Evolutionary conservation across 257 asterid species (phyloP).

Genomic region (Cinchona pubescens): DNA sequence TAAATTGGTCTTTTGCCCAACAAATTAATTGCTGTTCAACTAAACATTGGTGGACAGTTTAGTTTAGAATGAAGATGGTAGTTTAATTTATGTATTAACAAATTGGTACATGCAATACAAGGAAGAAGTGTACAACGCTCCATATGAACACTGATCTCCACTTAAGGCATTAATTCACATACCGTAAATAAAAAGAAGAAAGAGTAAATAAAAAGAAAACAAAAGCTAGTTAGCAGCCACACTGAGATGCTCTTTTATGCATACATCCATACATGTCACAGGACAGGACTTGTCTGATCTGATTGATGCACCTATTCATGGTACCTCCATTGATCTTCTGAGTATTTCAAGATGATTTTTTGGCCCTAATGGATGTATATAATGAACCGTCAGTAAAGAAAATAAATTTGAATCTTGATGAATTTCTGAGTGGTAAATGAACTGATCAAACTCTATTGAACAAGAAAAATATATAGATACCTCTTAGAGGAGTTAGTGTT

Average conservation of each 20-base stretch:
- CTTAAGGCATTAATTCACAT: too few species aligned
- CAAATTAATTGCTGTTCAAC: too few species aligned
- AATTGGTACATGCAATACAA: too few species aligned
- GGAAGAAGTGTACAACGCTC: too few species aligned
- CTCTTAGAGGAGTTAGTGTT: constrained; percentile 44
- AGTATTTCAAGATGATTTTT: constrained; percentile 1
- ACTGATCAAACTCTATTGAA: not conserved
- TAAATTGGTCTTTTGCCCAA: too few species aligned
- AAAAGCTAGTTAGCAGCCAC: constrained; percentile 6
- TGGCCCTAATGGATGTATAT: constrained; percentile 8
- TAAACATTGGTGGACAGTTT: too few species aligned
- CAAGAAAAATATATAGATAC: constrained; percentile 18
- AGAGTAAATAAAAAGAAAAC: not conserved
- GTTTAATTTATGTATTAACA: too few species aligned
- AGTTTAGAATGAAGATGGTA: too few species aligned
- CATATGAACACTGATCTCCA: too few species aligned
- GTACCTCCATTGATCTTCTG: not conserved
- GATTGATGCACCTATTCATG: not conserved
- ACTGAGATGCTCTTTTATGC: constrained; percentile 7
- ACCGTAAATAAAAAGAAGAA: not conserved
- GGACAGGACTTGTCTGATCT: not conserved
- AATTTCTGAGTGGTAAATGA: not conserved
- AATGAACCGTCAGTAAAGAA: constrained; percentile 3
- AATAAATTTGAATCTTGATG: not conserved
- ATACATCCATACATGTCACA: constrained; percentile 7